Evolutionary conservation across 1,139 yeast genomes (phyloP).

Genomic region (Hemisphaericaspora xylofermentans): DNA sequence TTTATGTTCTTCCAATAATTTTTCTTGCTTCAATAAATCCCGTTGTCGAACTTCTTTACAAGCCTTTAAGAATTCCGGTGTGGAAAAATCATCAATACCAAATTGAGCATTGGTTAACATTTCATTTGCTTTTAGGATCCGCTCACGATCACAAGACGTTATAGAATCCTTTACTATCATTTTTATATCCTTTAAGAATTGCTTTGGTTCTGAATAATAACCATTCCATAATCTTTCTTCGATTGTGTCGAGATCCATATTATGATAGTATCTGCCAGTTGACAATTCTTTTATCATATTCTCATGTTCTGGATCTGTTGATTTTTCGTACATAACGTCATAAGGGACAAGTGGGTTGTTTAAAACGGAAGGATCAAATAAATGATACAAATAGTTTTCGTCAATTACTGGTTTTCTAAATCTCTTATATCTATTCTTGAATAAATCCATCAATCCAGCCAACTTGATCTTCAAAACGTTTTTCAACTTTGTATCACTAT

Average conservation of each 20-base stretch:
- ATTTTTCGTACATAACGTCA: conserved; percentile 52
- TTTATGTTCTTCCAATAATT: conserved; percentile 42
- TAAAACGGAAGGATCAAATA: conserved; percentile 62
- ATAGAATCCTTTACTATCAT: conserved; percentile 79
- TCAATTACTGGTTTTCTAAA: conserved; percentile 90
- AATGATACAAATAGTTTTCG: conserved; percentile 66
- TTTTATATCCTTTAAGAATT: conserved; percentile 79
- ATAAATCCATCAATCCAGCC: conserved; percentile 85
- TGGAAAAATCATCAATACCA: conserved; percentile 85
- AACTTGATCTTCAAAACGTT: conserved; percentile 81
- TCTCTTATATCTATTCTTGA: conserved; percentile 81
- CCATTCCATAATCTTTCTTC: conserved; percentile 98
- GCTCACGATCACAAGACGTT: conserved; percentile 77
- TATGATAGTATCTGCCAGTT: conserved; percentile 71
- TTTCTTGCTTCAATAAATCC: conserved; percentile 56
- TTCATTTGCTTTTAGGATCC: conserved; percentile 86
- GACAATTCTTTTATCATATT: conserved; percentile 78
- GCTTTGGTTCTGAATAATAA: conserved; percentile 88
- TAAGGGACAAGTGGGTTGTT: conserved; percentile 40
- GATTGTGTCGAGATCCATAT: conserved; percentile 90
- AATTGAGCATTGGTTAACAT: conserved; percentile 97
- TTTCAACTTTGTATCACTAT: conserved; percentile 76
- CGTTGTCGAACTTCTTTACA: conserved; percentile 75
- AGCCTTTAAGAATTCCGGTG: conserved; percentile 69
- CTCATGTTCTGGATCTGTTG: conserved; percentile 48